phyloP scores from a whole-genome alignment of 1,139 yeast species.

The Zygotorulaspora mrakii region DNA sequence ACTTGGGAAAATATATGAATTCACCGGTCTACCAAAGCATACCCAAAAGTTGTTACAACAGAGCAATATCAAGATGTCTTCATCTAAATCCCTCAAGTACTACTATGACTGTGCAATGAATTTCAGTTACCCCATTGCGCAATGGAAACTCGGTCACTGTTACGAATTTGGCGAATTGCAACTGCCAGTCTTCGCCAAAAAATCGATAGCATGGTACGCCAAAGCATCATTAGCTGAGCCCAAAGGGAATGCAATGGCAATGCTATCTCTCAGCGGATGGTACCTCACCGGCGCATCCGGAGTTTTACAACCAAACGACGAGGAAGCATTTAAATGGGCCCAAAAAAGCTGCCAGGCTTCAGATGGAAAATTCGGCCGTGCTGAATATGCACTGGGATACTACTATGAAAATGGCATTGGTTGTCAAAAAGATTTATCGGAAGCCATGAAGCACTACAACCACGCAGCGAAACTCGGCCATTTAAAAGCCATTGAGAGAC shows the following conservation, averaged over 20 bases:
- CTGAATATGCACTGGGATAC: constrained; percentile 80
- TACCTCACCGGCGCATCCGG: constrained; percentile 77
- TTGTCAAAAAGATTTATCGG: constrained; percentile 43
- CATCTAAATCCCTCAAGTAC: constrained; percentile 59
- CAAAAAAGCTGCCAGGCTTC: constrained; percentile 67
- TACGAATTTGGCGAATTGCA: constrained; percentile 82
- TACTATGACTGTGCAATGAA: constrained; percentile 71
- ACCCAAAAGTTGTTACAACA: constrained; percentile 19
- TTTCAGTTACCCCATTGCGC: constrained; percentile 73
- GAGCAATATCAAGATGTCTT: constrained; percentile 39
- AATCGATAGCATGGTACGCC: constrained; percentile 86
- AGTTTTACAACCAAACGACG: constrained; percentile 64
- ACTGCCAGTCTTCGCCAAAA: constrained; percentile 60
- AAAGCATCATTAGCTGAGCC: constrained; percentile 56
- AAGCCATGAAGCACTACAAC: constrained; percentile 52
- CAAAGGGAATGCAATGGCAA: constrained; percentile 75
- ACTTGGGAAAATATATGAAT: constrained; percentile 69
- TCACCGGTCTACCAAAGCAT: constrained; percentile 38
- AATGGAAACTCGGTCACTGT: constrained; percentile 79
- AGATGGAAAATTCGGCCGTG: constrained; percentile 73
- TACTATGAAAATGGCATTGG: constrained; percentile 81
- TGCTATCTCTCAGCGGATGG: constrained; percentile 91
- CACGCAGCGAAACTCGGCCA: constrained; percentile 61
- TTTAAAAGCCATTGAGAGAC: constrained; percentile 46
- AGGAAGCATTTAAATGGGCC: constrained; percentile 78